A percentile compares a stretch with the other conserved stretches of the same genome.
Conservation (phyloP, 768 basidiomycete genomes). For the Suillus sp. region DNA sequence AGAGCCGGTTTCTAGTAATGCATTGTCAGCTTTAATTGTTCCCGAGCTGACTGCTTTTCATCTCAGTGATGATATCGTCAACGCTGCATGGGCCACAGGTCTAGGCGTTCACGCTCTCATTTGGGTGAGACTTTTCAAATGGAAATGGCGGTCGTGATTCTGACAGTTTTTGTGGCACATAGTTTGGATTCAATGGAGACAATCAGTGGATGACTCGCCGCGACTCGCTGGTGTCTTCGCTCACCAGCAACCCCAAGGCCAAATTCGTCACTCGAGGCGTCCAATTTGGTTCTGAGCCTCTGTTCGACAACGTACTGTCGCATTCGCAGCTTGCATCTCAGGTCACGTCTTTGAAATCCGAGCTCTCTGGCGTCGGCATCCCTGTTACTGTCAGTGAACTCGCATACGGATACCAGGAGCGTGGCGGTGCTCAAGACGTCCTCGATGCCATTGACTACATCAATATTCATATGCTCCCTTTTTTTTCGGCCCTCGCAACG, state of each 20-base stretch:
- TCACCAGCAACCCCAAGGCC: slow-evolving; percentile 62
- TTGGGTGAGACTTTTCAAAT: slow-evolving; percentile 51
- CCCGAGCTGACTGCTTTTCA: slow-evolving; percentile 19
- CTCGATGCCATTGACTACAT: slow-evolving; percentile 63
- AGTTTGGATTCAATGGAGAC: slow-evolving; percentile 42
- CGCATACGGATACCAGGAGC: slow-evolving; percentile 59
- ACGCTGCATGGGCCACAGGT: slow-evolving; percentile 69
- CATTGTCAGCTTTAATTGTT: not conserved
- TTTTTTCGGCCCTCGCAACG: slow-evolving; percentile 44
- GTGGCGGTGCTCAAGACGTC: slow-evolving; percentile 53
- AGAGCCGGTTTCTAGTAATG: slow-evolving; percentile 41
- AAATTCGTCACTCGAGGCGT: slow-evolving; percentile 65
- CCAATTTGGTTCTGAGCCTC: slow-evolving; percentile 73
- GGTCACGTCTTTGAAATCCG: slow-evolving; percentile 50
- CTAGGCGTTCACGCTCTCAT: slow-evolving; percentile 74
- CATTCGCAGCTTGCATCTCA: slow-evolving; percentile 52
- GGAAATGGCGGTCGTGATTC: not conserved
- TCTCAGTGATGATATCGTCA: slow-evolving; percentile 56
- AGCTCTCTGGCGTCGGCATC: slow-evolving; percentile 54
- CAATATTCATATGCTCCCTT: slow-evolving; percentile 72
- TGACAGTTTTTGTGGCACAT: not conserved
- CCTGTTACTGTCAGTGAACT: slow-evolving; percentile 71
- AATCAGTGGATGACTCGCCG: slow-evolving; percentile 57
- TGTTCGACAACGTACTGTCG: slow-evolving; percentile 58
- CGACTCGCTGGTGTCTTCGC: slow-evolving; percentile 49